Evolutionary conservation across 2,329 filamentous ascomycete species (phyloP).

Genomic region (Coniochaeta prunicola): DNA sequence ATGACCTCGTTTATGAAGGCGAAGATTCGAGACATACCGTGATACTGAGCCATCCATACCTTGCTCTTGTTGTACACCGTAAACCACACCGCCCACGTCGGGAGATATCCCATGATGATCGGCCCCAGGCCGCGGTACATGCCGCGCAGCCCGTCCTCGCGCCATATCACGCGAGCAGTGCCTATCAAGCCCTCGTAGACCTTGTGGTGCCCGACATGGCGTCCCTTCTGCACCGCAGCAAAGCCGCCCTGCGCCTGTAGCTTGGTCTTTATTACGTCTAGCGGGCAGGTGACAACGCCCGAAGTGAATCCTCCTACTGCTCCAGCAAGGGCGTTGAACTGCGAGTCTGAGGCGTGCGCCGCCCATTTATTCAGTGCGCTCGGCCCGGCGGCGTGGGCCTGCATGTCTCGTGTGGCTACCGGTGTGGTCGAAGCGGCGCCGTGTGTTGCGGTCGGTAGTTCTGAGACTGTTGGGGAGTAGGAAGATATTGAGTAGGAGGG

Average conservation of each 20-base stretch:
- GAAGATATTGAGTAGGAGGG: constrained; percentile 3
- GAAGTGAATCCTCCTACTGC: constrained; percentile 87
- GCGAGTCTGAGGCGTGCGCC: constrained; percentile 47
- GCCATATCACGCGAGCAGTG: constrained; percentile 79
- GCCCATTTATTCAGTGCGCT: constrained; percentile 50
- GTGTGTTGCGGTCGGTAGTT: background rate
- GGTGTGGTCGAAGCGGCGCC: constrained; percentile 3
- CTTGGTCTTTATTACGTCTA: constrained; percentile 99
- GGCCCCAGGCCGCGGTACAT: constrained; percentile 91
- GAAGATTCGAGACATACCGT: constrained; percentile 53
- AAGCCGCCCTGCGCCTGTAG: constrained; percentile 92
- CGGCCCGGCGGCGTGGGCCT: constrained; percentile 16
- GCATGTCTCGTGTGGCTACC: constrained; percentile 14
- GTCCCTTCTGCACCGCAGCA: constrained; percentile 39
- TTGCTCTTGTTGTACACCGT: constrained; percentile 92
- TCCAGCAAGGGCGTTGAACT: constrained; percentile 79
- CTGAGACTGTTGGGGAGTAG: background rate
- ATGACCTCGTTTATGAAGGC: no score
- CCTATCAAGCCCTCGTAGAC: constrained; percentile 84
- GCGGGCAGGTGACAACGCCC: constrained; percentile 88
- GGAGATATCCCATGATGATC: constrained; percentile 90
- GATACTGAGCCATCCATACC: constrained; percentile 58
- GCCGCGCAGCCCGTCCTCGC: constrained; percentile 79
- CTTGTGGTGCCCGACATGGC: constrained; percentile 42
- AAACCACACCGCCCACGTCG: constrained; percentile 98